Evolutionary conservation across 1,284 basidiomycete genomes (phyloP), one percentile per base, ranked within the genome.

Genomic region (Ceratobasidium sp.): DNA sequence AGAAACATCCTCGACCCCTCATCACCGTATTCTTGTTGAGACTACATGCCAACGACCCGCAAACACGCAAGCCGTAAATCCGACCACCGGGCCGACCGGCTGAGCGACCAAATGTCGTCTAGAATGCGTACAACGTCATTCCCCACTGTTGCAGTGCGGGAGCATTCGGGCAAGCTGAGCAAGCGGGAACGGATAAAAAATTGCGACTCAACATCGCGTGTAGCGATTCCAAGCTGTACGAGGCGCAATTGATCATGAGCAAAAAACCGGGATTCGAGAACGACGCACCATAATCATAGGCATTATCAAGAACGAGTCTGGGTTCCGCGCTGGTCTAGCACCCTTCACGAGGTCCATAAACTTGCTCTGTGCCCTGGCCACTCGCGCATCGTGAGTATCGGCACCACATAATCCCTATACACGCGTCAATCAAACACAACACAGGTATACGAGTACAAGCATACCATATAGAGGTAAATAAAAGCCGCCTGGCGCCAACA

Each of bases 391-490:
- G 15, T 45, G 22, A 15, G 38, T 34, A 22, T 40, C 25, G 15
- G 40, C 35, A 17, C 35, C 56, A 15, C 40, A 40, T 27, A 58
- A 45, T 27, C 35, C 56, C 35, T 40, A 1, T 12, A 5, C 22
- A 32, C 15, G 22, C 17, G 7, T 25, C 20, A 20, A 50, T 5
- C n/a, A 27, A 5, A 17, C 20, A 25, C 5, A 12, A 5, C 10
- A 20, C 47, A 25, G 31, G 15, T 3, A 22, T 27, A 29, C n/a
- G n/a, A n/a, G n/a, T n/a, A n/a, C n/a, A 25, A 20, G 42, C 55
- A n/a, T 40, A 57, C 55, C 55, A 57, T 57, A 22, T 57, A 57
- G n/a, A 57, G 35, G 25, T 57, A 57, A n/a, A 58, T 58, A 49
- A 34, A 49, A 29, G 32, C 45, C 3, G 38, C 31, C 27, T 62